Evolutionary conservation across 495 filamentous ascomycete species (phyloP), one percentile per base, ranked within the genome.

Genomic region (Aspergillus avenaceus): DNA sequence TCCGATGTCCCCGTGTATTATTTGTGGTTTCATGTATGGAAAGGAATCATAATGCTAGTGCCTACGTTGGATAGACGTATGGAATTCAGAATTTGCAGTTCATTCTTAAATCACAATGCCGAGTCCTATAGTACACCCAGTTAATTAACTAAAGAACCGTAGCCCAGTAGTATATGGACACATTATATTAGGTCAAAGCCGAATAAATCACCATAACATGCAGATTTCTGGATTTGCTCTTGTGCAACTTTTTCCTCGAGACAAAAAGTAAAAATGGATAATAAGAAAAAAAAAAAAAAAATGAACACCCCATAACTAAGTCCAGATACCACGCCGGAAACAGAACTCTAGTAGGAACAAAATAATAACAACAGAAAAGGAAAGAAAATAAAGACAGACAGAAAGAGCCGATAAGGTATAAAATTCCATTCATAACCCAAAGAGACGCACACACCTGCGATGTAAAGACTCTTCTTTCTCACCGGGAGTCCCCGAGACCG

Each of bases 1-100:
- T 43, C 52, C 49, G 47, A 58, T 55, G 28, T 37, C 46, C 51
- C 27, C 21, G 3, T 42, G 41, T 56, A 47, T 52, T 57, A 54
- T 51, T 41, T 50, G 49, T 48, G 32, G 32, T 54, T 53, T 46
- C 8, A 50, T 53, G 27, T 50, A 58, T 50, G 58, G 48, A 52
- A 48, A 49, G 53, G 48, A 37, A 51, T 47, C 43, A 56, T 60
- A 60, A 60, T 60, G 46, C 53, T 56, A 56, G 36, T 46, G 38
- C 47, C 54, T 29, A 19, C 40, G 53, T 50, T 16, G 21, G 12
- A n/a, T 24, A 26, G 34, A 54, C 46, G 51, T 38, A 27, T 44
- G 52, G 41, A 25, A 36, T 54, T 45, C 28, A 24, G 28, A 41
- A 23, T 42, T n/a, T 48, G 34, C 34, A 38, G 21, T 5, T 19